phyloP scores from a whole-genome alignment of 148 eudicot genomes.

The Nepenthes gracilis region DNA sequence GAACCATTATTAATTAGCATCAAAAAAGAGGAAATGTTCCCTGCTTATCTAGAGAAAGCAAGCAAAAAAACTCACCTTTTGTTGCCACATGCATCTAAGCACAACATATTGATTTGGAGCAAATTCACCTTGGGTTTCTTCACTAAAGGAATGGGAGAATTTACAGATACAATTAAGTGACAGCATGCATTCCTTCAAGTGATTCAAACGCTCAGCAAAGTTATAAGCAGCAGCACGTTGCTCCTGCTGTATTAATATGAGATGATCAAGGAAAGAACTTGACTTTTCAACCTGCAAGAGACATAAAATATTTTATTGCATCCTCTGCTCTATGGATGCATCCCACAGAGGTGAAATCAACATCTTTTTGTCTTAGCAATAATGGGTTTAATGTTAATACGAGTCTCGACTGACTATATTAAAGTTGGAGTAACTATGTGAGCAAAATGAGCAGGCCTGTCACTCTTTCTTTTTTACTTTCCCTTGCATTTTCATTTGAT shows the following conservation, averaged over 20 bases:
- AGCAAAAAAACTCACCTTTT: constrained; percentile 45
- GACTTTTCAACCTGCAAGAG: constrained; percentile 59
- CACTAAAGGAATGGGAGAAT: constrained; percentile 10
- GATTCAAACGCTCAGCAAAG: constrained; percentile 26
- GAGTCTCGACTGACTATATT: too few species aligned
- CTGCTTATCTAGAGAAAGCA: background rate
- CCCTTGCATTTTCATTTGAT: too few species aligned
- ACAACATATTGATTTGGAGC: constrained; percentile 30
- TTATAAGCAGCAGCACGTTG: constrained; percentile 70
- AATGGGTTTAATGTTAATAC: too few species aligned
- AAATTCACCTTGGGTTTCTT: constrained; percentile 10
- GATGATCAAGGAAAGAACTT: constrained; percentile 70
- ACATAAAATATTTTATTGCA: background rate
- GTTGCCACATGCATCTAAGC: constrained; percentile 80
- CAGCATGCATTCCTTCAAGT: constrained; percentile 26
- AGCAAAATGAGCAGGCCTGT: too few species aligned
- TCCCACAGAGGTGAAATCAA: background rate
- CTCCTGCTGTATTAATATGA: constrained; percentile 64
- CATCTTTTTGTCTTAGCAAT: too few species aligned
- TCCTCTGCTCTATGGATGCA: background rate
- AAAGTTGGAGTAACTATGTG: too few species aligned
- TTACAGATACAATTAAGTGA: constrained; percentile 32
- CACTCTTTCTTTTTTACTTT: too few species aligned
- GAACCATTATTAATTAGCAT: background rate
- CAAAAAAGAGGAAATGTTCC: background rate